Evolutionary conservation across 139 green algal genomes (phyloP), one percentile per base, ranked within the genome.

Genomic region (Astrephomene gubernaculifera): DNA sequence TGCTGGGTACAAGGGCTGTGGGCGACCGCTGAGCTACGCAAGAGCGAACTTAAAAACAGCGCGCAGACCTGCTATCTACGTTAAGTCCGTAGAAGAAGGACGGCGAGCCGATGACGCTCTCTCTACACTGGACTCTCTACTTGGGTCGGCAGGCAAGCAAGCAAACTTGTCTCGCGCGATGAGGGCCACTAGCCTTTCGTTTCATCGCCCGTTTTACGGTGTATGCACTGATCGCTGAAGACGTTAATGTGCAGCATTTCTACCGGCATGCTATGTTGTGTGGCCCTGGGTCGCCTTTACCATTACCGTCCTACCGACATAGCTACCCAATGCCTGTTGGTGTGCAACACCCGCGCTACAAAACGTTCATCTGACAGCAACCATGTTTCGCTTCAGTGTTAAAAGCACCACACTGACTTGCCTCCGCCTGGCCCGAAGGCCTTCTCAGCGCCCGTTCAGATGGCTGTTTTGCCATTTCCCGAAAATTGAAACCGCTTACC

Each of bases 41-140:
- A n/a, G n/a, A n/a, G n/a, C n/a, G n/a, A n/a, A n/a, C n/a, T n/a
- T n/a, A n/a, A n/a, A 33, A 22, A 27, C 45, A 3, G 19, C 19
- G 65, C 33, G 65, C 4, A 72, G 35, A 35, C 33, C 45, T 41
- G 44, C n/a, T 21, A 10, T 38, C 49, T 54, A 39, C 36, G 1
- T 75, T 14, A 76, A 35, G 43, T 29, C 71, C 19, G 45, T 22
- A 21, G 45, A 80, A 2, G 71, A 80, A 52, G 45, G 45, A 29
- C 4, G 29, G 8, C 45, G 44, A 29, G 45, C 71, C 33, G 49
- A 65, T 45, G 31, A 80, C 14, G 45, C 71, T 27, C 24, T 82
- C 1, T 82, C 74, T 33, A 57, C 74, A 21, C 53, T 82, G 6
- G 74, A 82, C 54, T 82, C 74, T 14, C 74, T 82, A 17, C 54